A percentile compares a stretch with the other conserved stretches of the same genome.
Evolutionary conservation across 345 rosid genomes (phyloP).

Genomic region (Clausena lansium): DNA sequence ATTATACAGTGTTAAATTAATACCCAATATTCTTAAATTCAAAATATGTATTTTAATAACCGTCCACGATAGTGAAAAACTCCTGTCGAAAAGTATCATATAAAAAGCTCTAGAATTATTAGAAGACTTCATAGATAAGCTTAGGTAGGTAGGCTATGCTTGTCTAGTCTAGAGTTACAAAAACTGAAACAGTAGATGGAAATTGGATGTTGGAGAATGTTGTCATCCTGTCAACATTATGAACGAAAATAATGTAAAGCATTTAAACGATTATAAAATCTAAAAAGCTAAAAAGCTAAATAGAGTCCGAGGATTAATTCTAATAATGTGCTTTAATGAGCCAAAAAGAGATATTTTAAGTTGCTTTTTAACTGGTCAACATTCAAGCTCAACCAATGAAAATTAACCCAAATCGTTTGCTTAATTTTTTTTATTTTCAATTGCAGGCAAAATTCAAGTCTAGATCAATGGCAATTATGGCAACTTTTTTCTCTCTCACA

Average conservation of each 20-base stretch:
- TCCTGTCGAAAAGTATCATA: too few relatives aligned
- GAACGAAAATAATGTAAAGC: neutral
- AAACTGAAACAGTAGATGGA: neutral
- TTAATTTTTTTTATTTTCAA: too few relatives aligned
- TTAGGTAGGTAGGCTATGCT: neutral
- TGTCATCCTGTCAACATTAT: conserved; percentile 27
- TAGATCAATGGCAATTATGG: conserved; percentile 52
- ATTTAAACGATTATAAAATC: neutral
- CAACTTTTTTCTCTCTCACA: conserved; percentile 65
- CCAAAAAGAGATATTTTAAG: neutral
- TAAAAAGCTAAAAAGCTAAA: neutral
- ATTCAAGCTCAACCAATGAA: neutral
- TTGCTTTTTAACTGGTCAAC: neutral
- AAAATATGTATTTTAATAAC: too few relatives aligned
- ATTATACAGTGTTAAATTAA: too few relatives aligned
- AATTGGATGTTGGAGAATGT: conserved; percentile 11
- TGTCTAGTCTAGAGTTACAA: neutral
- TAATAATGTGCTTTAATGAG: neutral
- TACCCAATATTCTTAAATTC: neutral
- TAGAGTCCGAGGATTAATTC: neutral
- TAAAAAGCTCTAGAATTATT: neutral
- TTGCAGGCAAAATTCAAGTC: conserved; percentile 54
- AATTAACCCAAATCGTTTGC: neutral
- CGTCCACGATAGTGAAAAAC: too few relatives aligned
- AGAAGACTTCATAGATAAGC: neutral